Evolutionary conservation across 345 rosid genomes (phyloP).

Genomic region (Arabis alpina): DNA sequence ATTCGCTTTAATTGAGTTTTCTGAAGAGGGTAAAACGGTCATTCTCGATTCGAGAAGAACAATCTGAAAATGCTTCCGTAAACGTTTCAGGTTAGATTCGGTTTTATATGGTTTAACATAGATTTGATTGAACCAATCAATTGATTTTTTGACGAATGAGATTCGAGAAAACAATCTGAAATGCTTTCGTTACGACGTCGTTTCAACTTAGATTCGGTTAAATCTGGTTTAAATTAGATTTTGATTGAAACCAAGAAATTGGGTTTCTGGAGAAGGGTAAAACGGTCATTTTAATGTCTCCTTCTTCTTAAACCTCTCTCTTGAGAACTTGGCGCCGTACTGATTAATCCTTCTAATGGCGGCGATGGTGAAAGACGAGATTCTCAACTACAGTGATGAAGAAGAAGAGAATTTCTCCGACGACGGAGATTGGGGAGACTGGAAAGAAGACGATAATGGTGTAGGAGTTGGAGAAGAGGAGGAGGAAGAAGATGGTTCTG

Average conservation of each 20-base stretch:
- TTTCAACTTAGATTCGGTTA: too few relatives aligned
- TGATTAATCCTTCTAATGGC: constrained; percentile 19
- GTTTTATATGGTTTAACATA: too few relatives aligned
- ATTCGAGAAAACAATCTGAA: too few relatives aligned
- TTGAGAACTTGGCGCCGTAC: constrained; percentile 29
- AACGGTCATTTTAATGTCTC: background rate
- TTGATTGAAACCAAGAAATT: constrained; percentile 9
- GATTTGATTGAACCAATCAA: too few relatives aligned
- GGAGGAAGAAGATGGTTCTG: constrained; percentile 42
- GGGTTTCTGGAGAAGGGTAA: constrained; percentile 11
- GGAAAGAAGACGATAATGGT: constrained; percentile 57
- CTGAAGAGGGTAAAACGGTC: too few relatives aligned
- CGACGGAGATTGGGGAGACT: constrained; percentile 67
- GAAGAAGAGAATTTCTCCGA: constrained; percentile 44
- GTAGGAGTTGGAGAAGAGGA: constrained; percentile 33
- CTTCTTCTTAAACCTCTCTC: constrained; percentile 42
- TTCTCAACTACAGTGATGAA: constrained; percentile 29
- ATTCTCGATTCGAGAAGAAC: too few relatives aligned
- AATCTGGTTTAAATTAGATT: too few relatives aligned
- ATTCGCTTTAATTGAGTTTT: too few relatives aligned
- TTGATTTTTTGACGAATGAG: too few relatives aligned
- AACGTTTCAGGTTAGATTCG: too few relatives aligned
- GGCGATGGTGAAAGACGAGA: constrained; percentile 32
- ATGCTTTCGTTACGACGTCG: too few relatives aligned
- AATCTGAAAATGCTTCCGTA: too few relatives aligned